Evolutionary conservation across 306 rosid genomes (phyloP), one percentile per base, ranked within the genome.

Genomic region (Pterocarpus santalinus): DNA sequence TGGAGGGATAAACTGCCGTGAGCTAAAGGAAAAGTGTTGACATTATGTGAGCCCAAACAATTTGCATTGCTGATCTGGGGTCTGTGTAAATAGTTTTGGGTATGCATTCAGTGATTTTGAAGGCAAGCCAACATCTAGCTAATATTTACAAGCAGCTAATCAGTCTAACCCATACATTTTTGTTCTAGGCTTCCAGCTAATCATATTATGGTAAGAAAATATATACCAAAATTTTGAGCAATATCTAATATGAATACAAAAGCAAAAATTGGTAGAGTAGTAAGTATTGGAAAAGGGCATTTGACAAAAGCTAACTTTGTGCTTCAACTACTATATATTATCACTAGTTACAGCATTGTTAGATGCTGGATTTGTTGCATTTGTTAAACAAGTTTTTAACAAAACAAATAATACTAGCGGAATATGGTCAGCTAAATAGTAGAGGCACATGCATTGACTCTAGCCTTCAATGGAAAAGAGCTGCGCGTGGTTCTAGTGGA

Each of bases 381-480:
- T 57, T 69, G 76, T 69, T 57, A 79, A 69, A 28, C 51, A 57
- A 57, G 57, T 58, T 38, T 43, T 72, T 15, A 49, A 28, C 80
- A 79, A 2, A 49, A 60, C 12, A 39, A 38, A 60, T 8, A 64
- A 41, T 14, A 51, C 56, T 15, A 0, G 36, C 34, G 64, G 2
- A 81, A 58, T 5, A 57, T 28, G 38, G 14, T 33, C 2, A 78
- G 55, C 72, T 63, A 69, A 53, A 66, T 62, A 38, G 33, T 35
- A 34, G 78, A 78, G 65, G 62, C 78, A 61, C 53, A 72, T 49
- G 80, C 35, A 64, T 12, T 52, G 28, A 12, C 79, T 68, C 75
- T 60, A 71, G 82, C 72, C 55, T 77, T 76, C 28, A 1, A 22
- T 22, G 28, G 28, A 22, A 22, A 22, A 22, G 28, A 22, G 28